These are phyloP conservation scores for Magnaporthales sp. DNA, from an alignment of 2,329 filamentous ascomycete genomes.

Conservation along the genomic window DNA sequence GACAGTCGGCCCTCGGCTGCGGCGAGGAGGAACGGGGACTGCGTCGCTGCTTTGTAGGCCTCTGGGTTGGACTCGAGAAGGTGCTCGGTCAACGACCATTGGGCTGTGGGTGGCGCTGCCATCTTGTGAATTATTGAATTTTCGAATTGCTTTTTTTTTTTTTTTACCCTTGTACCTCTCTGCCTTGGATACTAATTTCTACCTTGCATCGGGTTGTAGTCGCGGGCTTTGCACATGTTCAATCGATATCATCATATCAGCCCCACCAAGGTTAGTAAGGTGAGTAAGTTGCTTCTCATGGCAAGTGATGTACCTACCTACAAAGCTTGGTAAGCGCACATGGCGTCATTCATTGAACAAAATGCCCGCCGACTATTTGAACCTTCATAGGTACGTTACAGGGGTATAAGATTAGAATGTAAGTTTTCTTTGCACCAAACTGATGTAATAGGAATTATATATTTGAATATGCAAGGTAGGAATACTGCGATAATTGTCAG, in stretches of 20 bases:
- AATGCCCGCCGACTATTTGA: no score
- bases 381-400: no score
- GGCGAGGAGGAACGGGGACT: slow-evolving; percentile 55
- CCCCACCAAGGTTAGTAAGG: background rate
- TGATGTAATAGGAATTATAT: no score
- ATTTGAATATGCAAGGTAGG: no score
- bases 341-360: background rate
- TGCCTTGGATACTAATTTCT: background rate
- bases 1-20: slow-evolving; percentile 55
- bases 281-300: no score
- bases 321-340: background rate
- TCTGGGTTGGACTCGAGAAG: slow-evolving; percentile 38
- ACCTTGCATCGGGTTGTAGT: background rate
- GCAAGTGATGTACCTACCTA: no score
- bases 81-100: slow-evolving; percentile 43
- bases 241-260: background rate
- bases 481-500: no score
- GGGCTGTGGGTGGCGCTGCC: background rate
- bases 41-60: slow-evolving; percentile 48
- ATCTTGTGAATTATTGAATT: background rate
- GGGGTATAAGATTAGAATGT: no score
- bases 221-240: background rate
- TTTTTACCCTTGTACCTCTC: background rate
- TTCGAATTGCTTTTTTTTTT: background rate
- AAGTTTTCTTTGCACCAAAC: no score